Conservation (phyloP, 139 green algal species). For the Chlamydomonas sphaeroides region DNA sequence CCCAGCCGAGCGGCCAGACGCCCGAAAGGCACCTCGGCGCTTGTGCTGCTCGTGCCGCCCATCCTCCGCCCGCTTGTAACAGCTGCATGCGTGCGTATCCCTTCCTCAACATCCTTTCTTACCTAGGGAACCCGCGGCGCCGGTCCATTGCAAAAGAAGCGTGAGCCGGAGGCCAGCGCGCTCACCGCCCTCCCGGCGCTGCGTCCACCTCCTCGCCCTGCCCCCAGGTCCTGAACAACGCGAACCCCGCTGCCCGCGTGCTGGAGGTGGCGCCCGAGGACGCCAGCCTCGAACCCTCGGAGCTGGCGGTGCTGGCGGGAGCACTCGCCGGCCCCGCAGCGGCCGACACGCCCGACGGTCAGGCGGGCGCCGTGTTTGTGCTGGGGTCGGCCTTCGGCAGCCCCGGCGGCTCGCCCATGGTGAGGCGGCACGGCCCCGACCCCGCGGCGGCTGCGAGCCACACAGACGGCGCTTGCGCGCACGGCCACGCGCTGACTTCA, state of each 20-base stretch:
- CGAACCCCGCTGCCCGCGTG: neutral
- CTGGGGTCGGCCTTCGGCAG: conserved; percentile 62
- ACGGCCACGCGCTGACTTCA: no score
- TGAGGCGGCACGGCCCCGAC: conserved; percentile 43
- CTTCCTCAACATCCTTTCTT: no score
- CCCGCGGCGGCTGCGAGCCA: no score
- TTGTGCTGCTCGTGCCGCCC: no score
- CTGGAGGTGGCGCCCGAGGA: conserved; percentile 42
- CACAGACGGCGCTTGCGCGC: no score
- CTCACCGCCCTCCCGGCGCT: neutral
- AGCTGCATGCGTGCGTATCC: no score
- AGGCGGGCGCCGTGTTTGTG: conserved; percentile 60
- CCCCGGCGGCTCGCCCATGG: conserved; percentile 69
- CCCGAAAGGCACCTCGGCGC: no score
- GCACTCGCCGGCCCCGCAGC: neutral
- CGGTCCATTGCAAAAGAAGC: no score
- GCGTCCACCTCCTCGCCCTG: neutral
- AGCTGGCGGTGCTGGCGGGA: conserved; percentile 22
- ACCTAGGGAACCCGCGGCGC: no score
- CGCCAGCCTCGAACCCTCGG: conserved; percentile 14
- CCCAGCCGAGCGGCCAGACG: no score
- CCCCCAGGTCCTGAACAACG: conserved; percentile 2
- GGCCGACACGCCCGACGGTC: neutral
- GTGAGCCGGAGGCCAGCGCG: no score
- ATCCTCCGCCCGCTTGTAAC: no score